A percentile compares a stretch with the other conserved stretches of the same genome.
These are phyloP conservation scores for Aspergillus fumigatus DNA, from an alignment of 2,329 filamentous ascomycete species.

Conservation along the genomic window DNA sequence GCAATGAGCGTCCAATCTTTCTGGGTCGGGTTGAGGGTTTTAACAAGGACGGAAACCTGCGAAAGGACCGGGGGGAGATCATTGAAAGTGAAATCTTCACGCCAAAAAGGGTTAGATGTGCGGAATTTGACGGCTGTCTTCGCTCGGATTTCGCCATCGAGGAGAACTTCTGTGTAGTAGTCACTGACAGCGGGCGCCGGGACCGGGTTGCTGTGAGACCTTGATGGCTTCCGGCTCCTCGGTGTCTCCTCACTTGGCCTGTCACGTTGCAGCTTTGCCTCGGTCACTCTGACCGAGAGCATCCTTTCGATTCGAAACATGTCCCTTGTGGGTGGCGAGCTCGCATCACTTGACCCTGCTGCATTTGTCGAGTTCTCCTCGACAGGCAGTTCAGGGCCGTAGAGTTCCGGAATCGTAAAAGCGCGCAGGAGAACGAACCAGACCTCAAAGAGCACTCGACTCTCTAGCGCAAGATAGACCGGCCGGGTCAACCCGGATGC, in stretches of 20 bases:
- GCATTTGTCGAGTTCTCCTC: conserved; percentile 41
- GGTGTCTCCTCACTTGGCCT: conserved; percentile 29
- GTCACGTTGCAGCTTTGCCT: conserved; percentile 51
- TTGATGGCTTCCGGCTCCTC: conserved; percentile 31
- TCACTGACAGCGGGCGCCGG: conserved; percentile 32
- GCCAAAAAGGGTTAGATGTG: conserved; percentile 46
- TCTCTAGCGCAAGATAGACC: conserved; percentile 83
- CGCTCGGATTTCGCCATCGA: conserved; percentile 46
- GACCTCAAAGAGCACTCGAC: conserved; percentile 86
- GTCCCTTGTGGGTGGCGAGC: conserved; percentile 43
- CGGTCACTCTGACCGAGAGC: conserved; percentile 56
- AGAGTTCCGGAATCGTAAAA: conserved; percentile 88
- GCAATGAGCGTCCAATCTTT: conserved; percentile 48
- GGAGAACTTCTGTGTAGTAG: conserved; percentile 46
- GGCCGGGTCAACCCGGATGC: conserved; percentile 76
- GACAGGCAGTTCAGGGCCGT: conserved; percentile 54
- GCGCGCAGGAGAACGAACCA: conserved; percentile 92
- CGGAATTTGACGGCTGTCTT: conserved; percentile 46
- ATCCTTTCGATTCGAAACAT: conserved; percentile 65
- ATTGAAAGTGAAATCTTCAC: conserved; percentile 45
- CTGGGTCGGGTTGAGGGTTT: conserved; percentile 44
- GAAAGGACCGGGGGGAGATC: conserved; percentile 47
- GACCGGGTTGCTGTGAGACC: conserved; percentile 24
- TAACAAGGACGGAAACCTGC: conserved; percentile 43
- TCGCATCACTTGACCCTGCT: conserved; percentile 23